Evolutionary conservation across 2,329 filamentous ascomycete species (phyloP), one percentile per base, ranked within the genome.

Genomic region (Trichoderma sp.): DNA sequence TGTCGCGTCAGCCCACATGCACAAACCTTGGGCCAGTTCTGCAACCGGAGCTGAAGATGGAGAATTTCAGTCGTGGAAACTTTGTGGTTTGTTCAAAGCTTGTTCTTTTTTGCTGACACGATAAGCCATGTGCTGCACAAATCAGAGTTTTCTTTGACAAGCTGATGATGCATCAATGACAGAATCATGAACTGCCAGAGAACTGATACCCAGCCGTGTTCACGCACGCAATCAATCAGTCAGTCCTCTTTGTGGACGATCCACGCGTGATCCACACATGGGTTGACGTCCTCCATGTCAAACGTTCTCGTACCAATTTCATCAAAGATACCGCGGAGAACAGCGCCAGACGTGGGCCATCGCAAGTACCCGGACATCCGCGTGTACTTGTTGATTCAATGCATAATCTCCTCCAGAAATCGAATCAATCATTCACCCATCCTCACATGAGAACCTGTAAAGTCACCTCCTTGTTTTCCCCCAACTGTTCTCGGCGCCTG

Each of bases 1-100:
- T 36, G 34, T 36, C 34, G 70, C 70, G 70, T 71, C 70, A 71
- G 70, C 70, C 69, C 59, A 67, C 63, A 59, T 65, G 59, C 36
- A 32, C 32, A 57, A 15, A 8, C 39, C 28, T 32, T 20, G 12
- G 4, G 39, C 32, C 32, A 23, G 30, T 23, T 23, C 43, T 34
- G 62, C 13, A 32, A 53, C n/a, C 47, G 20, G 47, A 50, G 43
- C 43, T 50, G 43, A 50, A 20, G n/a, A 50, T 20, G 43, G 43
- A 50, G 39, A 43, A 43, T 43, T 43, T 36, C 17, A 43, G 39
- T 43, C 15, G 39, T 17, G 13, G 39, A 43, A 20, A 50, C n/a
- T 50, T 50, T 20, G 43, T 50, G 43, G 43, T 20, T 50, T 50
- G 43, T 50, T 50, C 43, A 50, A 50, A 50, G n/a, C 43, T 50